phyloP scores from a whole-genome alignment of 2,329 filamentous ascomycete species.

The Colletotrichum lentis region DNA sequence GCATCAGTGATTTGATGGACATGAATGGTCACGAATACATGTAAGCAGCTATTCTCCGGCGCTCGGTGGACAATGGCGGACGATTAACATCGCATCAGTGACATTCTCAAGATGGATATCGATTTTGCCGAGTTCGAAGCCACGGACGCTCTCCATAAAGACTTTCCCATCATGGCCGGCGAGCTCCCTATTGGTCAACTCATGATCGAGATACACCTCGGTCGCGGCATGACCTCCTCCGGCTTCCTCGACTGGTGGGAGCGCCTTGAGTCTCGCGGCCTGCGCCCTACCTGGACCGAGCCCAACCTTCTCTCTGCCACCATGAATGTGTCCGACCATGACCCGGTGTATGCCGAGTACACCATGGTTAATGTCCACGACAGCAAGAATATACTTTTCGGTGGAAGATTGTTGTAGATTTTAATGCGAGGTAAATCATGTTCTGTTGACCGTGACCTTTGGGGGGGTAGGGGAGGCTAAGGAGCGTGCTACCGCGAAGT shows the following conservation, averaged over 20 bases:
- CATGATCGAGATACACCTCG: constrained; percentile 40
- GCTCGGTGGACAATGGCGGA: not conserved
- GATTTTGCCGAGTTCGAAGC: constrained; percentile 49
- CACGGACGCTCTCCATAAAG: constrained; percentile 41
- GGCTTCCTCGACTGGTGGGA: constrained; percentile 41
- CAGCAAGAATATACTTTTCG: constrained; percentile 33
- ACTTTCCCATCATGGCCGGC: constrained; percentile 38
- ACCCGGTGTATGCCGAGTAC: constrained; percentile 40
- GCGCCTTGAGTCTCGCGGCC: constrained; percentile 40
- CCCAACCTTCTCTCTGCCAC: constrained; percentile 41
- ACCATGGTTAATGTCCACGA: constrained; percentile 41
- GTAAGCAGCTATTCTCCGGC: constrained; percentile 24
- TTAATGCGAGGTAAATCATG: not conserved
- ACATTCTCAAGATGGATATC: constrained; percentile 53
- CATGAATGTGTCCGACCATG: constrained; percentile 31
- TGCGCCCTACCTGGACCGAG: constrained; percentile 42
- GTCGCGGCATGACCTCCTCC: constrained; percentile 26
- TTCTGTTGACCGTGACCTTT: not conserved
- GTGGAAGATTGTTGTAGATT: not conserved
- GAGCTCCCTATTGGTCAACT: constrained; percentile 39
- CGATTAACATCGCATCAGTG: constrained; percentile 40
- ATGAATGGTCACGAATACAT: constrained; percentile 51
- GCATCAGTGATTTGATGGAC: constrained; percentile 49
- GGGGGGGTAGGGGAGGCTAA: not conserved
- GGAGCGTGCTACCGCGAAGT: not conserved